A percentile compares a stretch with the other conserved stretches of the same genome.
phyloP scores from a whole-genome alignment of 1,284 basidiomycete genomes.

The Macrocystidia cucumis region DNA sequence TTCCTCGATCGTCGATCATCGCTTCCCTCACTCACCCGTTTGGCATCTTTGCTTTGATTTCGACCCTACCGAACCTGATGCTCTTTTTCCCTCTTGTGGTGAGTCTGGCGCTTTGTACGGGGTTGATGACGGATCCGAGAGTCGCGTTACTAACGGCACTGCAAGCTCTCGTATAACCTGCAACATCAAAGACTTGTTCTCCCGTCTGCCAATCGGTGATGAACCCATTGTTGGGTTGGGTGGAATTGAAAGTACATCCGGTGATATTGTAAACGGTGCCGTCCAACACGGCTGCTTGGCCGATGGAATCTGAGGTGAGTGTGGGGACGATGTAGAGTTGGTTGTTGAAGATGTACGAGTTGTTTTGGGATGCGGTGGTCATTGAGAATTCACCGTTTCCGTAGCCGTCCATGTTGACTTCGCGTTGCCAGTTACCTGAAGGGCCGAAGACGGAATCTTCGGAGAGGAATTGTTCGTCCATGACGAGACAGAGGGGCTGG shows the following conservation, averaged over 20 bases:
- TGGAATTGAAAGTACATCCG: conserved; percentile 45
- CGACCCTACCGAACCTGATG: conserved; percentile 63
- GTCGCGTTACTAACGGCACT: conserved; percentile 54
- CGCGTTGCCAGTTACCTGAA: conserved; percentile 51
- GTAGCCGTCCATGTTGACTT: conserved; percentile 67
- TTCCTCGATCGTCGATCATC: conserved; percentile 44
- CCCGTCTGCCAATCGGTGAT: conserved; percentile 17
- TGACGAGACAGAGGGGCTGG: conserved; percentile 52
- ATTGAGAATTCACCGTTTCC: conserved; percentile 79
- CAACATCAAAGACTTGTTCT: conserved; percentile 30
- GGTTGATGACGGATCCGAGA: conserved; percentile 66
- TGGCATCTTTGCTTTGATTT: conserved; percentile 61
- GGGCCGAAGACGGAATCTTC: conserved; percentile 34
- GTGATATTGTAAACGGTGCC: conserved; percentile 61
- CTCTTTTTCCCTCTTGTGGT: conserved; percentile 55
- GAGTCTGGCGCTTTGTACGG: conserved; percentile 69
- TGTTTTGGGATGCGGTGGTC: conserved; percentile 59
- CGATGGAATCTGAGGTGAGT: conserved; percentile 62
- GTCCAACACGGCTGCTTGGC: conserved; percentile 47
- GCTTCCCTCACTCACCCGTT: conserved; percentile 43
- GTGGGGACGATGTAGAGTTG: conserved; percentile 78
- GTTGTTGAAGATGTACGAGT: conserved; percentile 63
- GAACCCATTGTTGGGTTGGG: conserved; percentile 25
- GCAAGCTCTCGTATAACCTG: conserved; percentile 26
- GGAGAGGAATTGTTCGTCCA: conserved; percentile 62